phyloP scores from a whole-genome alignment of 192 early-diverging fungal genomes.

The Podochytrium sp. region DNA sequence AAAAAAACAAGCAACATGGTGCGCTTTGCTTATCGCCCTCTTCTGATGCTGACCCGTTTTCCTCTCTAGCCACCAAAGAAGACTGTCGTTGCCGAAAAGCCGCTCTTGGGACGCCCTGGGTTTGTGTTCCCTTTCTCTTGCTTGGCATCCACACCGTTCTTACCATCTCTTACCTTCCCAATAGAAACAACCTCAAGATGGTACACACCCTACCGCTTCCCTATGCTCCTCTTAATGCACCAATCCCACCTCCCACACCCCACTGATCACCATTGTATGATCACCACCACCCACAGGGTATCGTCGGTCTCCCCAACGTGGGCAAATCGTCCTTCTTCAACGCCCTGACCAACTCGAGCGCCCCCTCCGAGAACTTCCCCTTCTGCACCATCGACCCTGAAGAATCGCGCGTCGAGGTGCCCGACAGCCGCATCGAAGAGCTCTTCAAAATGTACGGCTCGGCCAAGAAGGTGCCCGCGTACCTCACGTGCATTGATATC shows the following conservation, averaged over 20 bases:
- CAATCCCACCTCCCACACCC: neutral
- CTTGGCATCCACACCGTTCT: neutral
- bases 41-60: too few species aligned
- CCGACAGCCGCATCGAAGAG: slow-evolving; percentile 89
- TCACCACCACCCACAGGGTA: slow-evolving; percentile 50
- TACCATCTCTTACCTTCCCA: neutral
- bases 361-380: slow-evolving; percentile 83
- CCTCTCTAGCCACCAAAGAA: slow-evolving; percentile 64
- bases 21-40: too few species aligned
- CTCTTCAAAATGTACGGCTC: slow-evolving; percentile 66
- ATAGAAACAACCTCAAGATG: slow-evolving; percentile 40
- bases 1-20: too few species aligned
- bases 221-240: neutral
- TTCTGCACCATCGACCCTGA: slow-evolving; percentile 90
- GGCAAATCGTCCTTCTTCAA: slow-evolving; percentile 67
- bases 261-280: neutral
- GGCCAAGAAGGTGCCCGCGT: slow-evolving; percentile 65
- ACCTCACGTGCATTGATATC: slow-evolving; percentile 94
- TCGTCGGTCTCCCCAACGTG: slow-evolving; percentile 92
- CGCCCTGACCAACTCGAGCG: slow-evolving; percentile 42
- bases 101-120: slow-evolving; percentile 33
- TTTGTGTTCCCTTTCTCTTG: slow-evolving; percentile 7
- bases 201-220: neutral
- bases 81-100: slow-evolving; percentile 45
- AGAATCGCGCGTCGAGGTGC: slow-evolving; percentile 89